Evolutionary conservation across 2,329 filamentous ascomycete genomes (phyloP).

Genomic region (Fusarium anthophilum): DNA sequence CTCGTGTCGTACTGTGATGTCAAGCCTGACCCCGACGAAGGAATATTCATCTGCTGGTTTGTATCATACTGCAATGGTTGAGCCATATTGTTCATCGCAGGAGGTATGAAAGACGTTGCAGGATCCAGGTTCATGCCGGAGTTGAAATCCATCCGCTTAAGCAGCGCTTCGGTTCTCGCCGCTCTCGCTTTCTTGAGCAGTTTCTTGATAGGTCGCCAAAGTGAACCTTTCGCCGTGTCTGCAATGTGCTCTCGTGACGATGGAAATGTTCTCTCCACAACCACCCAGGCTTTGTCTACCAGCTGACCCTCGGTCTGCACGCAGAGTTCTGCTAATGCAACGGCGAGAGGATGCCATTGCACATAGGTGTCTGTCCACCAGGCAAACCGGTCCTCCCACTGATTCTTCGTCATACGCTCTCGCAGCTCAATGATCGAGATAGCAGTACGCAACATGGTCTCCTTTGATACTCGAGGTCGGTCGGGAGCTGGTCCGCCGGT

Average conservation of each 20-base stretch:
- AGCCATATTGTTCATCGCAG: background rate
- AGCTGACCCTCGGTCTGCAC: constrained; percentile 56
- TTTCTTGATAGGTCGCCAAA: constrained; percentile 65
- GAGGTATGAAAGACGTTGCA: background rate
- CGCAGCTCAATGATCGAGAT: constrained; percentile 57
- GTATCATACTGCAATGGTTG: constrained; percentile 23
- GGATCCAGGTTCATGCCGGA: background rate
- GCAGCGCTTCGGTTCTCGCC: constrained; percentile 47
- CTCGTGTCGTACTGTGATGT: constrained; percentile 39
- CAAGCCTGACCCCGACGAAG: background rate
- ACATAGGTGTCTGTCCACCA: constrained; percentile 63
- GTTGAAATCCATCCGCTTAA: constrained; percentile 40
- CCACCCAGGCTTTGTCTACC: constrained; percentile 59
- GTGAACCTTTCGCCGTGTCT: constrained; percentile 58
- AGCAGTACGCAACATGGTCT: constrained; percentile 58
- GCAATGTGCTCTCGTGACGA: constrained; percentile 57
- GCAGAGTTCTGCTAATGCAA: constrained; percentile 63
- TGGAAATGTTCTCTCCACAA: constrained; percentile 57
- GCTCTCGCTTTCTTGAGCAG: constrained; percentile 60
- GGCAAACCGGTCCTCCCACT: constrained; percentile 50
- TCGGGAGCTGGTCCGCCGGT: constrained; percentile 44
- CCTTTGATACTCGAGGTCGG: constrained; percentile 48
- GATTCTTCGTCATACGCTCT: constrained; percentile 46
- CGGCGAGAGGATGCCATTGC: constrained; percentile 65
- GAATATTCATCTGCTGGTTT: background rate